Percentiles rank a stretch among this genome's conserved stretches.
Evolutionary conservation across 2,329 filamentous ascomycete genomes (phyloP).

Genomic region (Emergomyces orientalis): DNA sequence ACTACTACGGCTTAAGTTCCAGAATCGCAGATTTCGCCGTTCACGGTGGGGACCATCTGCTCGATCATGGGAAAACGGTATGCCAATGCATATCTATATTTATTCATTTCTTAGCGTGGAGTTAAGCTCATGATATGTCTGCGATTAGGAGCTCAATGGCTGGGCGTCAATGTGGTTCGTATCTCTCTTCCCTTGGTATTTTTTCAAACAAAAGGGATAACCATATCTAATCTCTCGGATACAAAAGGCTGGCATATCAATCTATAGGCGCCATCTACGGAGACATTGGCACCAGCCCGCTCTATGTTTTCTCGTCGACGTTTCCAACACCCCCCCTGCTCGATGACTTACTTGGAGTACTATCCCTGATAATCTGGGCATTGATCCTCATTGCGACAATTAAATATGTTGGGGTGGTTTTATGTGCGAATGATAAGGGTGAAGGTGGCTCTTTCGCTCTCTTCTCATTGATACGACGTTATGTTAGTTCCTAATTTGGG

Average conservation of each 20-base stretch:
- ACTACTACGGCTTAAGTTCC: background rate
- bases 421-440: conserved; percentile 48
- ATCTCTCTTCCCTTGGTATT: background rate
- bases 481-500: conserved; percentile 28
- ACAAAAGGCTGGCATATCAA: conserved; percentile 43
- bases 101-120: background rate
- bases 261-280: conserved; percentile 50
- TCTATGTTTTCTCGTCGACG: conserved; percentile 49
- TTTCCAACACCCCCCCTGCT: conserved; percentile 39
- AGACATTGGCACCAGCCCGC: conserved; percentile 50
- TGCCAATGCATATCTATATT: background rate
- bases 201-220: background rate
- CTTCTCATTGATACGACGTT: conserved; percentile 45
- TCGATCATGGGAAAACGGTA: conserved; percentile 5
- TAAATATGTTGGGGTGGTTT: conserved; percentile 48
- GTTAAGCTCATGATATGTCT: background rate
- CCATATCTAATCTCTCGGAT: background rate
- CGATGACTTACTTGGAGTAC: conserved; percentile 43
- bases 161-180: conserved; percentile 16
- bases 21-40: background rate
- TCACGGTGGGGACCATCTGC: conserved; percentile 1
- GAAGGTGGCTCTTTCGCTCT: conserved; percentile 50
- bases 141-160: conserved; percentile 12
- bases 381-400: conserved; percentile 49
- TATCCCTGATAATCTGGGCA: conserved; percentile 49